A percentile compares a stretch with the other conserved stretches of the same genome.
phyloP scores from a whole-genome alignment of 2,329 filamentous ascomycete species.

The Fusarium floridanum region DNA sequence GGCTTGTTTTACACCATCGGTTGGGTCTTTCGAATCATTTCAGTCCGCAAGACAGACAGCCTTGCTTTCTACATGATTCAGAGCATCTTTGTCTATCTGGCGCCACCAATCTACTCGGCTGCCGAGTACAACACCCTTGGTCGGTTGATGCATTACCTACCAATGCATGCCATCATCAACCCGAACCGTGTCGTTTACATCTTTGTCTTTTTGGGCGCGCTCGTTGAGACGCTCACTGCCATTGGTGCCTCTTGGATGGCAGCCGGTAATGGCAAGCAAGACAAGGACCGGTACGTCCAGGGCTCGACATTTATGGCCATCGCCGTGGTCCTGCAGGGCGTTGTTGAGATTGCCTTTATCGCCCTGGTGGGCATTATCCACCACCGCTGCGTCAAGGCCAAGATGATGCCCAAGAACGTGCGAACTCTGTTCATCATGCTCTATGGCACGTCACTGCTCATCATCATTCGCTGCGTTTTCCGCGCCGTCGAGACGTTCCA shows the following conservation, averaged over 20 bases:
- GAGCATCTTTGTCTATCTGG: conserved; percentile 43
- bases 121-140: conserved; percentile 46
- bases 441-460: conserved; percentile 44
- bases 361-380: conserved; percentile 37
- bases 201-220: conserved; percentile 41
- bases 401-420: conserved; percentile 42
- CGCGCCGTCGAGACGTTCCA: conserved; percentile 44
- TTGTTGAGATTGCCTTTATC: conserved; percentile 42
- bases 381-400: conserved; percentile 29
- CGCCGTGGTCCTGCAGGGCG: conserved; percentile 58
- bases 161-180: conserved; percentile 44
- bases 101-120: conserved; percentile 42
- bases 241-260: conserved; percentile 45
- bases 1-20: conserved; percentile 40
- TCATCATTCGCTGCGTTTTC: conserved; percentile 43
- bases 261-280: conserved; percentile 51
- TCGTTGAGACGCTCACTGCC: conserved; percentile 41
- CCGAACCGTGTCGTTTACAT: conserved; percentile 46
- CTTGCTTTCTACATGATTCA: conserved; percentile 42
- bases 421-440: conserved; percentile 43
- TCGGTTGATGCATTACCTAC: conserved; percentile 44
- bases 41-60: conserved; percentile 37
- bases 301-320: conserved; percentile 68
- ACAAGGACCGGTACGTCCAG: conserved; percentile 65
- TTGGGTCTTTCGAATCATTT: conserved; percentile 38